Percentiles rank a stretch among this genome's conserved stretches.
Evolutionary conservation across 768 basidiomycete species (phyloP).

Genomic region (Mycena galericulata): DNA sequence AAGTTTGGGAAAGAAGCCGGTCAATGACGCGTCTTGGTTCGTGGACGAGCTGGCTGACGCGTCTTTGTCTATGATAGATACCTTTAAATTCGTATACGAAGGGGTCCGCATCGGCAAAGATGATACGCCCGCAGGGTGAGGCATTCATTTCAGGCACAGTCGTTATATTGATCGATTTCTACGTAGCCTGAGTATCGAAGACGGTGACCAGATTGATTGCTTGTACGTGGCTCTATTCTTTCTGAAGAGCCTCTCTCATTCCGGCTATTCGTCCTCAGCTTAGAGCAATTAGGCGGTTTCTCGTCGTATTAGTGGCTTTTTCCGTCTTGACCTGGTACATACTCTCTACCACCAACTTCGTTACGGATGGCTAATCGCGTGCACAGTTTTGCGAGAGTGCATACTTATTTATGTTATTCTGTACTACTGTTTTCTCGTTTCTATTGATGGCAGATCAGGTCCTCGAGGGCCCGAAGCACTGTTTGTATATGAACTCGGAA

Average conservation of each 20-base stretch:
- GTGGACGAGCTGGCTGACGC: conserved; percentile 9
- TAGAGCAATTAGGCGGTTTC: conserved; percentile 31
- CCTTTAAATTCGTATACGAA: conserved; percentile 72
- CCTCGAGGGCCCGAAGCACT: neutral
- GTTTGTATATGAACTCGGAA: neutral
- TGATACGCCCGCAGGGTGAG: conserved; percentile 68
- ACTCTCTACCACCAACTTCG: neutral
- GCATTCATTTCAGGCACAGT: conserved; percentile 18
- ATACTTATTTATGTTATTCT: conserved; percentile 11
- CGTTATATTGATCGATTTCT: conserved; percentile 1
- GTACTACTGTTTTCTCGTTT: conserved; percentile 17
- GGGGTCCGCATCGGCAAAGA: conserved; percentile 60
- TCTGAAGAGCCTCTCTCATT: neutral
- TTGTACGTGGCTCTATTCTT: conserved; percentile 22
- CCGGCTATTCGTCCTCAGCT: neutral
- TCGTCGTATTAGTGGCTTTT: neutral
- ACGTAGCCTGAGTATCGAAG: conserved; percentile 69
- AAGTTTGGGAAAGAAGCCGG: conserved; percentile 69
- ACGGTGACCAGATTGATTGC: conserved; percentile 69
- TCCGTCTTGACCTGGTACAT: conserved; percentile 1
- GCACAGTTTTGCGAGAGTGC: conserved; percentile 5
- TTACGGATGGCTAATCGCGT: neutral
- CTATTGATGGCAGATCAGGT: conserved; percentile 1
- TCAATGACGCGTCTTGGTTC: conserved; percentile 37
- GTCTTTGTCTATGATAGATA: conserved; percentile 53